Evolutionary conservation across 2,329 filamentous ascomycete species (phyloP), one percentile per base, ranked within the genome.

Genomic region (Talaromyces verruculosus): DNA sequence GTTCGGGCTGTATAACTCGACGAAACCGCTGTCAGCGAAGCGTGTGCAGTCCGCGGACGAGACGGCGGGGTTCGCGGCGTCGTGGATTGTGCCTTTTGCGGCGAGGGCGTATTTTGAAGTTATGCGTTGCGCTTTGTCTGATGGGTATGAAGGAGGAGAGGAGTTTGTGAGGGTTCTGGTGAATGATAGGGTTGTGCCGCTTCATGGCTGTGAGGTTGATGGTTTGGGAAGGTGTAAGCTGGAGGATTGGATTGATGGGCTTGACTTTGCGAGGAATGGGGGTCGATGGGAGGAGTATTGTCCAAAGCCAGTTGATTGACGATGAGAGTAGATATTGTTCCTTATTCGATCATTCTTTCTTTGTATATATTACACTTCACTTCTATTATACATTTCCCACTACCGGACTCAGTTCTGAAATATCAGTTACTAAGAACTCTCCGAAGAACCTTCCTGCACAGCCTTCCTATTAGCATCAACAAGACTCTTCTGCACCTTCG

Each of bases 31-130:
- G 28, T 82, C 84, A 2, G 84, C 83, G 28, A 81, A 80, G 2
- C 81, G 80, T 6, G 67, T 75, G 13, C 69, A 84, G 79, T 80
- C 84, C 51, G 82, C 85, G 0, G 70, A 78, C 5, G 76, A 87
- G 65, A 84, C 85, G 0, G 82, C 85, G 41, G 91, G 92, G 2
- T 97, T 88, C 75, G 89, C 90, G 11, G 87, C 91, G 0, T 85
- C 89, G 15, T 94, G 91, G 89, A 86, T 87, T 0, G 92, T 96
- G 19, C 91, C 93, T 0, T 97, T 97, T 78, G 91, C 85, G 0
- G 89, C 87, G 19, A 84, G 93, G 63, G 85, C 92, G 77, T 96
- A 96, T 76, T 87, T 97, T 41, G 93, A 97, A 83, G 95, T 94
- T 83, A 88, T 97, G 86, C 78, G 78, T 47, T 97, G 93, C 76